Conservation (phyloP, 257 asterid species). For the Nicotiana paniculata region DNA sequence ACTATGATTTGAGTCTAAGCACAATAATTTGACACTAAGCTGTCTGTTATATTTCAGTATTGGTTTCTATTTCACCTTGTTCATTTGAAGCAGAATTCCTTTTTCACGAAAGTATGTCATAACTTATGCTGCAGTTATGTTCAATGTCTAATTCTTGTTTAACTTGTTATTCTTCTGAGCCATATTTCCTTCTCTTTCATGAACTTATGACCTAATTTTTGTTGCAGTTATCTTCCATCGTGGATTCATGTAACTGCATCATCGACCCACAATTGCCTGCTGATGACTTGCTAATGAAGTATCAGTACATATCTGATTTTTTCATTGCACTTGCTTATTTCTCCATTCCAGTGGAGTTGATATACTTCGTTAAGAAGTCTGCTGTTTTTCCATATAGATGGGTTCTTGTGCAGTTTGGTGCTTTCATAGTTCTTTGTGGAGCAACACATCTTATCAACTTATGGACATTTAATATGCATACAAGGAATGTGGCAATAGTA, state of each 20-base stretch:
- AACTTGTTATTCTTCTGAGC: not conserved
- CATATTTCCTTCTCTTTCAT: not conserved
- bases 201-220: not conserved
- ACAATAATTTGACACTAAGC: not conserved
- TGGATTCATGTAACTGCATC: constrained; percentile 84
- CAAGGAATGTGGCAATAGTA: constrained; percentile 85
- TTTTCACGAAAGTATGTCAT: not conserved
- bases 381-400: constrained; percentile 96
- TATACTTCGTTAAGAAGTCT: constrained; percentile 94
- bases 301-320: constrained; percentile 95
- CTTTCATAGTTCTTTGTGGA: constrained; percentile 96
- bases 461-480: constrained; percentile 83
- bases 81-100: not conserved
- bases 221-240: constrained; percentile 8
- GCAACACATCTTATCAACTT: constrained; percentile 90
- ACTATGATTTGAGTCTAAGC: not conserved
- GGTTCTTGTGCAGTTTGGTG: constrained; percentile 99
- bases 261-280: constrained; percentile 94
- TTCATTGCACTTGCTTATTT: constrained; percentile 98
- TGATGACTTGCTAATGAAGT: constrained; percentile 88
- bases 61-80: not conserved
- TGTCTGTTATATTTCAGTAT: not conserved
- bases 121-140: not conserved
- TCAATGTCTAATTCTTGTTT: not conserved
- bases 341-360: constrained; percentile 92